Evolutionary conservation across 176 grass and related monocot species (phyloP).

Genomic region (Tuctoria greenei): DNA sequence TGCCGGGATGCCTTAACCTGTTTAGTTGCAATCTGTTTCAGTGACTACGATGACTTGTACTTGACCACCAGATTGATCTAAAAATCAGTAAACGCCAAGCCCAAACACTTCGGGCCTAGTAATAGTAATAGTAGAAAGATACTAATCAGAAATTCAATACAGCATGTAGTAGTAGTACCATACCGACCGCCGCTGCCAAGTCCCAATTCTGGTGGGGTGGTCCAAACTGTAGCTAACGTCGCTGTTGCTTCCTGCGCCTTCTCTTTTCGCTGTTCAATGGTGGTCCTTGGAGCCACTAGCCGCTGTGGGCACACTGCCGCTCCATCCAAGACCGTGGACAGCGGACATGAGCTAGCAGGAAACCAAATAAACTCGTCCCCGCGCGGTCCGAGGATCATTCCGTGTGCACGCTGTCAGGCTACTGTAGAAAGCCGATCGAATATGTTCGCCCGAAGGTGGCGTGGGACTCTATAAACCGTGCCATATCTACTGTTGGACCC

Average conservation of each 20-base stretch:
- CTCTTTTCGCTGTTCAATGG: background rate
- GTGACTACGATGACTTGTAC: too few relatives aligned
- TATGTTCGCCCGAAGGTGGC: too few relatives aligned
- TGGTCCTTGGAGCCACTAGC: conserved; percentile 33
- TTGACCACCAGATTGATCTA: background rate
- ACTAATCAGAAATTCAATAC: too few relatives aligned
- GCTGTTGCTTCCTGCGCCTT: conserved; percentile 37
- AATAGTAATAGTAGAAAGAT: too few relatives aligned
- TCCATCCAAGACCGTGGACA: conserved; percentile 13
- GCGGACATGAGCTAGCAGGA: background rate
- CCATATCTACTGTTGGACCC: too few relatives aligned
- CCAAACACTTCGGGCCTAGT: background rate
- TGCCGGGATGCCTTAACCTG: too few relatives aligned
- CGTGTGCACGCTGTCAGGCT: background rate
- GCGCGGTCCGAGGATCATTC: conserved; percentile 21
- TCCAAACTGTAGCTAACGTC: conserved; percentile 27
- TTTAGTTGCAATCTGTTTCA: too few relatives aligned
- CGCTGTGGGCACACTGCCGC: background rate
- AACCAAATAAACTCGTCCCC: background rate
- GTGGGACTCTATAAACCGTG: too few relatives aligned
- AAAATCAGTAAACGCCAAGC: background rate
- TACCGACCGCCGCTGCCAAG: background rate
- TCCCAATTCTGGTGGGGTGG: conserved; percentile 26
- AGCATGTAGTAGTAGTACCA: too few relatives aligned
- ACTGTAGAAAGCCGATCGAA: background rate